Conservation (phyloP, 2,329 filamentous ascomycete species). For the Aspergillus hiratsukae region DNA sequence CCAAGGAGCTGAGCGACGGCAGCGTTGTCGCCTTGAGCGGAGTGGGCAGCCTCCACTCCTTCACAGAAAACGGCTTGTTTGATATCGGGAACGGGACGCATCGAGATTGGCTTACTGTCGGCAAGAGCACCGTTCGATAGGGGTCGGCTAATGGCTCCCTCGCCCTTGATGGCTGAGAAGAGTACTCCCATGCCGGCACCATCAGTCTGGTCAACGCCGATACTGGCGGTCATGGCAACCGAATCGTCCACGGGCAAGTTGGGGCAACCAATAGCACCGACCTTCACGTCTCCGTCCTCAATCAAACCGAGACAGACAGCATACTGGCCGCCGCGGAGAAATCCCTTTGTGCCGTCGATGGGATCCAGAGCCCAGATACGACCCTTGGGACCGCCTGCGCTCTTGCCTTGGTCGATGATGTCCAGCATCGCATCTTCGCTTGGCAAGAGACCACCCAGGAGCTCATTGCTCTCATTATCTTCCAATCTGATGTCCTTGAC, state of each 20-base stretch:
- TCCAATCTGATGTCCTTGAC: slow-evolving; percentile 68
- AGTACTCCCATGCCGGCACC: slow-evolving; percentile 76
- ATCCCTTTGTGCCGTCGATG: slow-evolving; percentile 97
- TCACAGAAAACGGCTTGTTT: slow-evolving; percentile 88
- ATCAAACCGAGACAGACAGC: slow-evolving; percentile 90
- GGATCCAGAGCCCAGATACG: slow-evolving; percentile 95
- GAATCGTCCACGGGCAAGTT: slow-evolving; percentile 88
- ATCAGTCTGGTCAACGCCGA: slow-evolving; percentile 69
- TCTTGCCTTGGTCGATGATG: slow-evolving; percentile 53
- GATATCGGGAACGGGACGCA: slow-evolving; percentile 73
- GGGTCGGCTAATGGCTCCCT: slow-evolving; percentile 76
- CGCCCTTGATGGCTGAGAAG: slow-evolving; percentile 75
- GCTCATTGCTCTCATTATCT: slow-evolving; percentile 59
- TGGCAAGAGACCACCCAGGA: slow-evolving; percentile 65
- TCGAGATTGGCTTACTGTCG: slow-evolving; percentile 63
- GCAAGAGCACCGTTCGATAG: slow-evolving; percentile 51
- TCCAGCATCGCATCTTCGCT: slow-evolving; percentile 59
- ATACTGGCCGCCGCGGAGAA: slow-evolving; percentile 93
- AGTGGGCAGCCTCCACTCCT: slow-evolving; percentile 90
- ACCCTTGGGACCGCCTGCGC: slow-evolving; percentile 36
- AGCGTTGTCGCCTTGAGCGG: slow-evolving; percentile 80
- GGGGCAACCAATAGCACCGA: slow-evolving; percentile 90
- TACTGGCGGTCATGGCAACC: slow-evolving; percentile 63
- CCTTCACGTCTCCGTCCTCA: slow-evolving; percentile 88
- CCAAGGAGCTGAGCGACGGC: slow-evolving; percentile 78